These are phyloP conservation scores for Ascomycota sp. DNA, from an alignment of 2,329 filamentous ascomycete species.

Conservation along the genomic window DNA sequence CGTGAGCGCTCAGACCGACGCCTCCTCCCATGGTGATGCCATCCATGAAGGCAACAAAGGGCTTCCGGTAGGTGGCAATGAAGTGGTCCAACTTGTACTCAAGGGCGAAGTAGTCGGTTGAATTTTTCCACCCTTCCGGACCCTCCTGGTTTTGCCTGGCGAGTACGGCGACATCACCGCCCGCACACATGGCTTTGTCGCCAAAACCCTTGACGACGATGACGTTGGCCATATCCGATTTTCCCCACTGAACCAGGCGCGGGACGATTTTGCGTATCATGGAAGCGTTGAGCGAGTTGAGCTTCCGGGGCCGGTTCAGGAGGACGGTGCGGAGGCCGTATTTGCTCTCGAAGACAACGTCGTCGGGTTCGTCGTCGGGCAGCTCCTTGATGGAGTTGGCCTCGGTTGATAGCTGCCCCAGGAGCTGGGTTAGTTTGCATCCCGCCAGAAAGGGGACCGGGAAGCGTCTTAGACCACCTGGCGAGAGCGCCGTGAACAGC, in stretches of 20 bases:
- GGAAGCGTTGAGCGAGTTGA: conserved; percentile 80
- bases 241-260: conserved; percentile 78
- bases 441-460: too few relatives aligned
- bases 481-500: conserved; percentile 28
- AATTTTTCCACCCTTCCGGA: conserved; percentile 48
- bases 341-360: conserved; percentile 78
- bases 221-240: conserved; percentile 84
- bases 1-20: conserved; percentile 83
- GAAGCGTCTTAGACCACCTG: conserved; percentile 7
- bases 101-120: conserved; percentile 70
- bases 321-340: conserved; percentile 84
- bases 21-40: conserved; percentile 97
- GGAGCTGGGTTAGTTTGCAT: too few relatives aligned
- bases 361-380: conserved; percentile 55
- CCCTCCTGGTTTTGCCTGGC: conserved; percentile 53
- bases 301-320: conserved; percentile 80
- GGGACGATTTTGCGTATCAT: conserved; percentile 93
- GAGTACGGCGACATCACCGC: conserved; percentile 71
- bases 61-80: conserved; percentile 84
- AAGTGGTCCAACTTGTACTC: conserved; percentile 95
- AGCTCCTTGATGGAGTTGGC: conserved; percentile 29
- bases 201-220: conserved; percentile 83
- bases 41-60: conserved; percentile 90
- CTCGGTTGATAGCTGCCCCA: conserved; percentile 14
- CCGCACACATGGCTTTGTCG: conserved; percentile 71